Evolutionary conservation across 495 filamentous ascomycete species (phyloP).

Genomic region (Penicillium canariense): DNA sequence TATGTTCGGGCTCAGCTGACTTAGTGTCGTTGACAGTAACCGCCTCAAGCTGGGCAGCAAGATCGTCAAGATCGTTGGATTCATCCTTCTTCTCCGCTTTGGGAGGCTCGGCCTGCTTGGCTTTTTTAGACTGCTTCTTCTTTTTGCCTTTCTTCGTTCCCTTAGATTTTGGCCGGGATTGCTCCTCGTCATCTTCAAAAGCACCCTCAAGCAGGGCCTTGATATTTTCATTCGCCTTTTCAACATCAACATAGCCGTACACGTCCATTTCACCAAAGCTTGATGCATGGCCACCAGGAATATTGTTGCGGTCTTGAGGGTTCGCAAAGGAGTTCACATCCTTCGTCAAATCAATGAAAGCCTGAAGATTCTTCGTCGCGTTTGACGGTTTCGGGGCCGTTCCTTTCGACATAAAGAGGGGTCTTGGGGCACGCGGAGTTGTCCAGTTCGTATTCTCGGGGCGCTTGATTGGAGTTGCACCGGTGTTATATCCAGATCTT

Average conservation of each 20-base stretch:
- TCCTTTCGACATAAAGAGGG: slow-evolving; percentile 45
- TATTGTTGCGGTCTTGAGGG: neutral
- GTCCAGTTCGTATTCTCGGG: slow-evolving; percentile 43
- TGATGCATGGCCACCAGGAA: slow-evolving; percentile 14
- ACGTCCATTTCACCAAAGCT: slow-evolving; percentile 52
- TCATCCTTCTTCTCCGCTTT: slow-evolving; percentile 18
- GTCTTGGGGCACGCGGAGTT: slow-evolving; percentile 38
- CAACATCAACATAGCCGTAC: slow-evolving; percentile 69
- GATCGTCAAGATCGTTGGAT: slow-evolving; percentile 45
- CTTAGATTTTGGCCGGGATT: slow-evolving; percentile 49
- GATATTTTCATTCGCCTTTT: slow-evolving; percentile 77
- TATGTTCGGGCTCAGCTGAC: slow-evolving; percentile 17
- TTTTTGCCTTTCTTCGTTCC: slow-evolving; percentile 46
- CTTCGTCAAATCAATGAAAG: slow-evolving; percentile 46
- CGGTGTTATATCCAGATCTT: slow-evolving; percentile 26
- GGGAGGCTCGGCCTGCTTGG: slow-evolving; percentile 39
- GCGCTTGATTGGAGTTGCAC: slow-evolving; percentile 43
- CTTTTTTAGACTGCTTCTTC: slow-evolving; percentile 38
- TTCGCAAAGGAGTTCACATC: slow-evolving; percentile 16
- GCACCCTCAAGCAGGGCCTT: slow-evolving; percentile 85
- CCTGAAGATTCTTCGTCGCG: slow-evolving; percentile 38
- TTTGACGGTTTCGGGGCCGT: slow-evolving; percentile 32
- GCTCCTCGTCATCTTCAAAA: slow-evolving; percentile 78
- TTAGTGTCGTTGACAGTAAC: slow-evolving; percentile 50
- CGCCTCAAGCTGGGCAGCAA: slow-evolving; percentile 58